These are phyloP conservation scores for Brettanomyces sp. DNA, from an alignment of 805 yeast species.

Conservation along the genomic window DNA sequence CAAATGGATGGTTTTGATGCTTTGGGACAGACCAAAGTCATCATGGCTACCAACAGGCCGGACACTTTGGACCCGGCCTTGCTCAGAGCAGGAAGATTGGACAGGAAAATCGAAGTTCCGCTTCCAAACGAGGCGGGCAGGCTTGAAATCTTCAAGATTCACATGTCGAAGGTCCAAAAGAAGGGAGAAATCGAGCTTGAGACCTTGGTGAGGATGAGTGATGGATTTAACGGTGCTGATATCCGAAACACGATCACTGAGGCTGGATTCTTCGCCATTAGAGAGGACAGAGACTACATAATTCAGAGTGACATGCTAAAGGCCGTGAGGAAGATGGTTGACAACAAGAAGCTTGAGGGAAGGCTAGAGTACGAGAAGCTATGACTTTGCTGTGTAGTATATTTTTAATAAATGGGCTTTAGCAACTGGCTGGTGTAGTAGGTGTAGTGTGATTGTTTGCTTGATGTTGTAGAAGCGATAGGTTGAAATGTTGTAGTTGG, in stretches of 20 bases:
- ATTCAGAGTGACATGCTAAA: conserved; percentile 91
- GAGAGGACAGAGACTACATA: conserved; percentile 95
- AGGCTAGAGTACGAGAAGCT: conserved; percentile 76
- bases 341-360: conserved; percentile 85
- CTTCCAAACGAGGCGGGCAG: conserved; percentile 95
- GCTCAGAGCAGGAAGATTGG: conserved; percentile 94
- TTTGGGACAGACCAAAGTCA: conserved; percentile 91
- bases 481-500: too few species aligned
- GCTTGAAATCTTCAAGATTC: conserved; percentile 88
- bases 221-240: conserved; percentile 98
- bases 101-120: conserved; percentile 91
- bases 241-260: conserved; percentile 95
- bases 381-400: conserved; percentile 22
- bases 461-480: too few species aligned
- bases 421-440: too few species aligned
- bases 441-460: too few species aligned
- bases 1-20: conserved; percentile 99
- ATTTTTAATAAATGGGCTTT: not conserved
- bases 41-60: conserved; percentile 99
- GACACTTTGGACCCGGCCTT: conserved; percentile 97
- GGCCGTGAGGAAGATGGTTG: conserved; percentile 96
- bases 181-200: conserved; percentile 96
- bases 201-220: conserved; percentile 86
- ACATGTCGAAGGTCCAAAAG: conserved; percentile 73
- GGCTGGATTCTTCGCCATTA: conserved; percentile 95